A percentile compares a stretch with the other conserved stretches of the same genome.
These are phyloP conservation scores for Asterophora lycoperdoides DNA, from an alignment of 768 basidiomycete species.

Conservation along the genomic window DNA sequence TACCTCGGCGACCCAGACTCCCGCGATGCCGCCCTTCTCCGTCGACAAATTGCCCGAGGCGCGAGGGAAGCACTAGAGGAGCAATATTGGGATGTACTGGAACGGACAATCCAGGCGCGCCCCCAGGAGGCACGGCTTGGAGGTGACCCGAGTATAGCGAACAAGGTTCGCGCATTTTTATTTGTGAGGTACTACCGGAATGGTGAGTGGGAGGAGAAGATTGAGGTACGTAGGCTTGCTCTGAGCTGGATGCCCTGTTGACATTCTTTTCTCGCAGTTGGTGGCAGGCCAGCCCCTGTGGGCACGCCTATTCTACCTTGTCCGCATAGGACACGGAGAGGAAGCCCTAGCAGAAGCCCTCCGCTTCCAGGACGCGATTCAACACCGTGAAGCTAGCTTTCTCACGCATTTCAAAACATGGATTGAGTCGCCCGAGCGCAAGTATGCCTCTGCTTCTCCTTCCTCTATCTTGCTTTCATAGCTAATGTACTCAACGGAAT, in stretches of 20 bases:
- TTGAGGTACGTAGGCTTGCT: slow-evolving; percentile 58
- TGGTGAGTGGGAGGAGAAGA: slow-evolving; percentile 82
- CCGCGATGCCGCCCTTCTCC: slow-evolving; percentile 59
- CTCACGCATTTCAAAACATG: slow-evolving; percentile 78
- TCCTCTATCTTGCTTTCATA: neutral
- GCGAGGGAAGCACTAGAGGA: slow-evolving; percentile 81
- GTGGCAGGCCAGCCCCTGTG: slow-evolving; percentile 86
- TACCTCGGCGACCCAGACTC: slow-evolving; percentile 69
- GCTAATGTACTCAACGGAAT: slow-evolving; percentile 19
- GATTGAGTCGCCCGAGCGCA: slow-evolving; percentile 76
- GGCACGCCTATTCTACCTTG: slow-evolving; percentile 91
- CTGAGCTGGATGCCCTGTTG: neutral
- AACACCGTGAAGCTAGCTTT: slow-evolving; percentile 79
- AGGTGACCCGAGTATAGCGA: slow-evolving; percentile 84
- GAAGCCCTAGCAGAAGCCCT: slow-evolving; percentile 80
- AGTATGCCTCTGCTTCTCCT: slow-evolving; percentile 37
- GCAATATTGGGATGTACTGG: slow-evolving; percentile 83
- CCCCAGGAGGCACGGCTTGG: slow-evolving; percentile 85
- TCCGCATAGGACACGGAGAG: slow-evolving; percentile 76
- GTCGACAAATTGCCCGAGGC: slow-evolving; percentile 74
- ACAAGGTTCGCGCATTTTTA: slow-evolving; percentile 87
- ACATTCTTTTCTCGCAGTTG: slow-evolving; percentile 41
- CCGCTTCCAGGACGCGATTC: slow-evolving; percentile 64
- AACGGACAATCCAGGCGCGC: slow-evolving; percentile 74
- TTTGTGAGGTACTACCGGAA: slow-evolving; percentile 73